Conservation (phyloP, 2,329 filamentous ascomycete species). For the Cytospora chrysosperma region DNA sequence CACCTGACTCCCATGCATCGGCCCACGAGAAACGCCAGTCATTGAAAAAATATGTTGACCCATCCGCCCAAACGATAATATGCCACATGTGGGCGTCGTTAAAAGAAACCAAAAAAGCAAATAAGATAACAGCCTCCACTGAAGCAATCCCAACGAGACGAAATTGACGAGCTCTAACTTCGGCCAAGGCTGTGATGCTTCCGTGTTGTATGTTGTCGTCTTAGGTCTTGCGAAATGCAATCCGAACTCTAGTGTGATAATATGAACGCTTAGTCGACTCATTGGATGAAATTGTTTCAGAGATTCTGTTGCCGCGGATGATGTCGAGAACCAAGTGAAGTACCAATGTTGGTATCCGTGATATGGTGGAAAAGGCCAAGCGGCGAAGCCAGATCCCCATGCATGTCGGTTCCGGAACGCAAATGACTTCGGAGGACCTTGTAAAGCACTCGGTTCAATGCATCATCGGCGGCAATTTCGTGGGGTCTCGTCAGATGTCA, state of each 20-base stretch:
- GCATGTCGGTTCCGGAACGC: neutral
- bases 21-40: slow-evolving; percentile 3
- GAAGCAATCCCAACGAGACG: neutral
- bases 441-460: neutral
- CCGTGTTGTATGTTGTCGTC: neutral
- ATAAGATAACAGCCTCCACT: neutral
- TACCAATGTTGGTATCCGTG: neutral
- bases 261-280: neutral
- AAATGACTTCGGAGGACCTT: neutral
- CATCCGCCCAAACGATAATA: neutral
- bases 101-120: slow-evolving; percentile 1
- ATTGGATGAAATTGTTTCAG: neutral
- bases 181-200: neutral
- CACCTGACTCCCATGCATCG: neutral
- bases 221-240: neutral
- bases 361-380: neutral
- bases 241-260: neutral
- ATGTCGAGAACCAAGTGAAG: neutral
- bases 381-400: neutral
- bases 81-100: neutral
- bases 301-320: neutral
- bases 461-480: neutral
- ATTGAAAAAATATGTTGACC: neutral
- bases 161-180: neutral
- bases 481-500: slow-evolving; percentile 3